Conservation (phyloP, 2,329 filamentous ascomycete species). For the Fusarium graminum region DNA sequence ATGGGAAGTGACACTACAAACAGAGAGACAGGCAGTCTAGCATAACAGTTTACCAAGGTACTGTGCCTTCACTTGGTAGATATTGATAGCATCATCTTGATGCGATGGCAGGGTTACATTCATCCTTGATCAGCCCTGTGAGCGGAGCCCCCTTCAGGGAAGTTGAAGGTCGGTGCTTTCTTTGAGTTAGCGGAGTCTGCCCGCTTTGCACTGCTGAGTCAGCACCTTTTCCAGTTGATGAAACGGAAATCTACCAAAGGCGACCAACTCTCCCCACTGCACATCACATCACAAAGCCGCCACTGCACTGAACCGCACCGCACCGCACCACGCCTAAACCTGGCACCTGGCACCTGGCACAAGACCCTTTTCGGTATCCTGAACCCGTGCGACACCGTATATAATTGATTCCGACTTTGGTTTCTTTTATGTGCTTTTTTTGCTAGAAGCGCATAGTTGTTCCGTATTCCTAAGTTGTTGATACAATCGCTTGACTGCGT, state of each 20-base stretch:
- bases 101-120: background rate
- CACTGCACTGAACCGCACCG: conserved; percentile 24
- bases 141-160: conserved; percentile 25
- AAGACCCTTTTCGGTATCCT: conserved; percentile 33
- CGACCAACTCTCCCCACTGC: conserved; percentile 56
- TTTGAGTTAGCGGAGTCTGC: conserved; percentile 5
- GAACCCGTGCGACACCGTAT: conserved; percentile 30
- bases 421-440: background rate
- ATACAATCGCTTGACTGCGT: conserved; percentile 19
- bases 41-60: too few relatives aligned
- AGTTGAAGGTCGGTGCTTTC: background rate
- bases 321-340: conserved; percentile 39
- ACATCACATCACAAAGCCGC: conserved; percentile 52
- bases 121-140: conserved; percentile 32
- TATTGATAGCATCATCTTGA: too few relatives aligned
- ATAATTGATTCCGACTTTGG: conserved; percentile 8
- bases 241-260: conserved; percentile 50
- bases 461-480: conserved; percentile 13
- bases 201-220: conserved; percentile 41
- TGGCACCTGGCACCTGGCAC: conserved; percentile 33
- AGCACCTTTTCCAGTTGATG: conserved; percentile 44
- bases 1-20: background rate
- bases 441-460: conserved; percentile 3
- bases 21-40: background rate
- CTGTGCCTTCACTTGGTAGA: too few relatives aligned